phyloP scores from a whole-genome alignment of 345 rosid genomes.

The Populus euphratica region DNA sequence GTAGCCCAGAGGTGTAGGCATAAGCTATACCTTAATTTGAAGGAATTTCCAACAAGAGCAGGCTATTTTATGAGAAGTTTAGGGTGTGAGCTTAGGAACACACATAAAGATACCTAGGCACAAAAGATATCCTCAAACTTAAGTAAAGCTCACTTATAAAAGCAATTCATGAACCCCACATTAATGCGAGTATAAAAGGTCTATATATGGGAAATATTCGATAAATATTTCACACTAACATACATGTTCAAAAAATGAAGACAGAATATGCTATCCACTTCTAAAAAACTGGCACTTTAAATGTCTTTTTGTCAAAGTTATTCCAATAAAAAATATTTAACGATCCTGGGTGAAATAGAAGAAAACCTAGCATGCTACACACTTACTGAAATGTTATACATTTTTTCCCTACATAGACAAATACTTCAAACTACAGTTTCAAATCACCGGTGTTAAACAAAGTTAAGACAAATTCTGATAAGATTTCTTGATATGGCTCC shows the following conservation, averaged over 20 bases:
- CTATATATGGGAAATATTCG: not conserved
- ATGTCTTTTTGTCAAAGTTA: not conserved
- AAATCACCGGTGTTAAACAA: not conserved
- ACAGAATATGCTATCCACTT: not conserved
- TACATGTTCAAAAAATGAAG: not conserved
- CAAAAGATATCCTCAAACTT: not conserved
- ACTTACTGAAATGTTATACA: too few species aligned
- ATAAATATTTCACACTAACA: not conserved
- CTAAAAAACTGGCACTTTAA: not conserved
- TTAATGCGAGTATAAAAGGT: not conserved
- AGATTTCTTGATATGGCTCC: not conserved
- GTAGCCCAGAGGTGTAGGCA: not conserved
- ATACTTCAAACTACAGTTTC: too few species aligned
- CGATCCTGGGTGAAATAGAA: not conserved
- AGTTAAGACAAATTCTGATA: too few species aligned
- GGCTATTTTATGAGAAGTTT: not conserved
- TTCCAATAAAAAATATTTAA: too few species aligned
- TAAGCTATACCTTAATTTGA: not conserved
- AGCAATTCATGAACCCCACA: not conserved
- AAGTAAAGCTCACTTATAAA: not conserved
- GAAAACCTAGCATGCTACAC: not conserved
- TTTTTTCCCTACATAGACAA: too few species aligned
- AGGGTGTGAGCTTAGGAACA: not conserved
- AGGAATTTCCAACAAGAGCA: not conserved
- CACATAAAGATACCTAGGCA: not conserved